Conservation (phyloP, 139 green algal species). For the Coelastrella sp. region DNA sequence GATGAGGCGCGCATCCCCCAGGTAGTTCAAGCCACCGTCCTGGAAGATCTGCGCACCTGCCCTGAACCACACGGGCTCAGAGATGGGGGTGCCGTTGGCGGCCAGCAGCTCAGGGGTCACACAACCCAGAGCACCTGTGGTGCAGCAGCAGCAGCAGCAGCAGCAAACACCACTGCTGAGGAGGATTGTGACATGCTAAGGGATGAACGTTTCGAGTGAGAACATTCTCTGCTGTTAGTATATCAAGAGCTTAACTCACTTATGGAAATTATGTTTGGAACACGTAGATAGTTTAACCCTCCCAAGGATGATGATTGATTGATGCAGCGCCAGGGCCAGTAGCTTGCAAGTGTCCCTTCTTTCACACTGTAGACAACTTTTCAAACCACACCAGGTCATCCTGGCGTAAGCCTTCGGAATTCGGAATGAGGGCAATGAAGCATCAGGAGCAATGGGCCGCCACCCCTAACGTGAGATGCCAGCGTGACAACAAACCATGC, state of each 20-base stretch:
- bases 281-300: no score
- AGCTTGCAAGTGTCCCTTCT: no score
- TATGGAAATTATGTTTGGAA: no score
- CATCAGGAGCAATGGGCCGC: no score
- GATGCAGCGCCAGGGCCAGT: no score
- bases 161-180: background rate
- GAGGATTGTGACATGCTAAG: background rate
- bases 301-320: no score
- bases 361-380: no score
- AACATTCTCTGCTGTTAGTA: background rate
- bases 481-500: no score
- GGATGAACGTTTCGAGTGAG: background rate
- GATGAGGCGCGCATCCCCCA: conserved; percentile 79
- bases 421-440: no score
- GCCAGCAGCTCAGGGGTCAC: conserved; percentile 67
- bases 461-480: no score
- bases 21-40: conserved; percentile 83
- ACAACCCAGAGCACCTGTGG: conserved; percentile 59
- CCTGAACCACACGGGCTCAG: conserved; percentile 92
- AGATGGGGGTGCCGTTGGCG: conserved; percentile 63
- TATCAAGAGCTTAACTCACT: background rate
- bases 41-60: conserved; percentile 83
- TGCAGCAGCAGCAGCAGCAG: background rate
- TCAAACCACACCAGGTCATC: no score
- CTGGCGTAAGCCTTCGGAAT: no score